Percentiles rank a stretch among this genome's conserved stretches.
These are phyloP conservation scores for Breynia disticha DNA, from an alignment of 441 rosid genomes.

Conservation along the genomic window DNA sequence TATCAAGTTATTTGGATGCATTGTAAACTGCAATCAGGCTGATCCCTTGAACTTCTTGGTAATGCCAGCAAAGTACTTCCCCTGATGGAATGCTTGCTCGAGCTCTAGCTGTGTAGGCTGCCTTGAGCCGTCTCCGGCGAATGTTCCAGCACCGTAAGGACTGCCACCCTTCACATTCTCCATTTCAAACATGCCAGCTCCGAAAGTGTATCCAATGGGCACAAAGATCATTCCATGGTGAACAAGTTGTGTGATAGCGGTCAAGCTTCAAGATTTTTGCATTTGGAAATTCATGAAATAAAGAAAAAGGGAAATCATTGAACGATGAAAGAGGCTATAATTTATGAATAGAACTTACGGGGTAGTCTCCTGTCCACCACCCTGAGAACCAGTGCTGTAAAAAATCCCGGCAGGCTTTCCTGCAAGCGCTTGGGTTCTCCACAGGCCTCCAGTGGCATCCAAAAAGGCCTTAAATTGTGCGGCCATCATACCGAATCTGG, in stretches of 20 bases:
- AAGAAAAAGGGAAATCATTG: constrained; percentile 4
- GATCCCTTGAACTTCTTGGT: constrained; percentile 78
- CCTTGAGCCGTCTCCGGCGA: constrained; percentile 81
- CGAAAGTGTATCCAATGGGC: constrained; percentile 90
- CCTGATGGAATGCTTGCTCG: constrained; percentile 90
- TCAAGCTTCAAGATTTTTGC: constrained; percentile 35
- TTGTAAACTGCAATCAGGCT: constrained; percentile 21
- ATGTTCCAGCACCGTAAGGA: constrained; percentile 92
- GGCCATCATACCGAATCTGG: constrained; percentile 94
- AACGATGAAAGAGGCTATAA: background rate
- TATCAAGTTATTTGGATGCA: background rate
- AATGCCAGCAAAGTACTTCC: constrained; percentile 69
- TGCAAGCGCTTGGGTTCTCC: constrained; percentile 86
- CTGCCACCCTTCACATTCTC: constrained; percentile 87
- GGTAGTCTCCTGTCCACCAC: constrained; percentile 98
- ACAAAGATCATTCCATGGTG: constrained; percentile 97
- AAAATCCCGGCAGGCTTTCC: constrained; percentile 97
- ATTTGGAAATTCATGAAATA: too few relatives aligned
- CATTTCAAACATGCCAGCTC: constrained; percentile 98
- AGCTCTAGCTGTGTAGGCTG: constrained; percentile 74
- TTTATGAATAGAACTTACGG: constrained; percentile 40
- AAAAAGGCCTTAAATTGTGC: constrained; percentile 92
- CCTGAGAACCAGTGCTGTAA: constrained; percentile 95
- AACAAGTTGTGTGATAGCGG: constrained; percentile 90
- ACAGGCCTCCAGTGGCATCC: constrained; percentile 83